phyloP scores from a whole-genome alignment of 805 yeast species.

The Starmera quercuum region DNA sequence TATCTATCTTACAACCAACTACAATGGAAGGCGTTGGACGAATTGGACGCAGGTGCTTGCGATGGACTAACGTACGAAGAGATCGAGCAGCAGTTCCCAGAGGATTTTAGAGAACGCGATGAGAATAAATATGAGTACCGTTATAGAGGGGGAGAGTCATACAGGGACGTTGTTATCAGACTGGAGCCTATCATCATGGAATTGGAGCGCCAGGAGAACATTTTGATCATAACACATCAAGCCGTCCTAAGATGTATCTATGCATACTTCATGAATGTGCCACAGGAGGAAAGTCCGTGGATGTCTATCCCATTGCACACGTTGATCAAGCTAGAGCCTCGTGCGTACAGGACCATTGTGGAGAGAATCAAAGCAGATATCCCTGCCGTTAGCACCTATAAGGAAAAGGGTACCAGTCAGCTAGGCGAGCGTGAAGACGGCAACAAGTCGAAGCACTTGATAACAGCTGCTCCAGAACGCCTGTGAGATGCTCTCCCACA shows the following conservation, averaged over 20 bases:
- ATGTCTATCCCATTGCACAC: slow-evolving; percentile 98
- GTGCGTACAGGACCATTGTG: slow-evolving; percentile 85
- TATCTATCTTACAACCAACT: slow-evolving; percentile 73
- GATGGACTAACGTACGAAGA: slow-evolving; percentile 97
- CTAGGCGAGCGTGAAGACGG: slow-evolving; percentile 29
- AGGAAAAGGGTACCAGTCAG: slow-evolving; percentile 79
- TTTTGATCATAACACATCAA: slow-evolving; percentile 93
- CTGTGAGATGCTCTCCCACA: no score
- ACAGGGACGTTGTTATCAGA: slow-evolving; percentile 89
- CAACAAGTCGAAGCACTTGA: slow-evolving; percentile 17
- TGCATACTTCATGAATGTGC: slow-evolving; percentile 97
- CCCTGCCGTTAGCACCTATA: slow-evolving; percentile 95
- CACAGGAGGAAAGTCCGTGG: slow-evolving; percentile 98
- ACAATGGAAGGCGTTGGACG: slow-evolving; percentile 96
- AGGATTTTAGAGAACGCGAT: slow-evolving; percentile 92
- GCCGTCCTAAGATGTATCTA: slow-evolving; percentile 94
- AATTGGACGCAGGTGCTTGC: slow-evolving; percentile 94
- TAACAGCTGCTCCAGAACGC: slow-evolving; percentile 19
- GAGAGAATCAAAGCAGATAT: slow-evolving; percentile 90
- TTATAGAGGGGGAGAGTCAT: slow-evolving; percentile 95
- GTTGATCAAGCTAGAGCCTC: slow-evolving; percentile 86
- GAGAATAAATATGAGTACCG: slow-evolving; percentile 93
- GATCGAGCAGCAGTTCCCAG: slow-evolving; percentile 77
- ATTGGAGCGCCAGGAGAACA: slow-evolving; percentile 93
- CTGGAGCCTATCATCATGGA: slow-evolving; percentile 98